Evolutionary conservation across 768 basidiomycete genomes (phyloP).

Genomic region (Lactarius evosmus): DNA sequence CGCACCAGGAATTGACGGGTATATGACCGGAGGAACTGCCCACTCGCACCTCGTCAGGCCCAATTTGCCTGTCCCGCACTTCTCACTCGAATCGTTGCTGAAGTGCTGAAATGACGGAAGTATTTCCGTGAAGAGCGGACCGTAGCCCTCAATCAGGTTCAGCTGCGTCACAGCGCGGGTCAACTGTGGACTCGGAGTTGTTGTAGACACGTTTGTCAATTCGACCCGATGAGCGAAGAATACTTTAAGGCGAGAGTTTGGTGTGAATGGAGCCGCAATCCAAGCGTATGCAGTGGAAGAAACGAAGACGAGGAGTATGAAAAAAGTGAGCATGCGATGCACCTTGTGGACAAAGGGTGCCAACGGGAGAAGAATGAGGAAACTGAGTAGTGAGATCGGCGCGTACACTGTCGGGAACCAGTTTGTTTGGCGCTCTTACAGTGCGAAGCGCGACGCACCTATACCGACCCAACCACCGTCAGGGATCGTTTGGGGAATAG

Average conservation of each 20-base stretch:
- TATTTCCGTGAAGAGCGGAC: conserved; percentile 43
- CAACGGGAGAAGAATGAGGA: conserved; percentile 55
- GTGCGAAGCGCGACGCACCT: conserved; percentile 40
- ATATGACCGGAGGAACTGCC: conserved; percentile 38
- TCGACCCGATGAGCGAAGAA: conserved; percentile 65
- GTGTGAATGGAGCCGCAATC: conserved; percentile 58
- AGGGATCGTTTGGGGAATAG: conserved; percentile 54
- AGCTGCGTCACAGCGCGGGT: conserved; percentile 44
- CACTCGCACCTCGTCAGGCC: conserved; percentile 51
- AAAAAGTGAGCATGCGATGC: conserved; percentile 39
- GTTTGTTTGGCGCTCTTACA: neutral
- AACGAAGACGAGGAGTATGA: conserved; percentile 41
- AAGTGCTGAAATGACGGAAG: conserved; percentile 48
- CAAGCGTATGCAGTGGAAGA: conserved; percentile 42
- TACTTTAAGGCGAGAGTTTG: conserved; percentile 59
- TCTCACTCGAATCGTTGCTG: conserved; percentile 36
- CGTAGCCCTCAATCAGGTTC: conserved; percentile 43
- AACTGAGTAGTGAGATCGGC: conserved; percentile 42
- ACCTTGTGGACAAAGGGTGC: conserved; percentile 60
- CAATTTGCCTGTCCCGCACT: conserved; percentile 29
- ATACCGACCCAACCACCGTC: conserved; percentile 54
- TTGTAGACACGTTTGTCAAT: conserved; percentile 32
- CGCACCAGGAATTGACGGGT: conserved; percentile 40
- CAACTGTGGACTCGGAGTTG: conserved; percentile 19
- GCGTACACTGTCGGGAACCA: conserved; percentile 46